phyloP scores from a whole-genome alignment of 2,329 filamentous ascomycete species.

The Aspergillus quadrilineatus region DNA sequence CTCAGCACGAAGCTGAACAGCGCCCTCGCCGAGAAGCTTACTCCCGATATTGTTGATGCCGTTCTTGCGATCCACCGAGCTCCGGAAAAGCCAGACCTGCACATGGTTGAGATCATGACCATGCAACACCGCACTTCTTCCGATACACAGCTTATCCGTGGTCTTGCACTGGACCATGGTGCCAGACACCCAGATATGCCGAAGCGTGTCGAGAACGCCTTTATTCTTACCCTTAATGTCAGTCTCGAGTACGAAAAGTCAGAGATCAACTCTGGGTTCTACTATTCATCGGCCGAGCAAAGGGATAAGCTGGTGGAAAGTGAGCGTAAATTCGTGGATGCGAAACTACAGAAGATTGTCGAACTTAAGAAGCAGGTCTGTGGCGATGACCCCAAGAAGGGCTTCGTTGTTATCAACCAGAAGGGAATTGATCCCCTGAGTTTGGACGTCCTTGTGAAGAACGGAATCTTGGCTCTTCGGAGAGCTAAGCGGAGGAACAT shows the following conservation, averaged over 20 bases:
- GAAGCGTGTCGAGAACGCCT: conserved; percentile 91
- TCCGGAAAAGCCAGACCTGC: conserved; percentile 88
- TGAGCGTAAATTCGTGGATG: conserved; percentile 91
- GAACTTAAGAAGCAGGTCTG: conserved; percentile 98
- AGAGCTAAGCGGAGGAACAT: conserved; percentile 98
- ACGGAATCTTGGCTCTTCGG: conserved; percentile 90
- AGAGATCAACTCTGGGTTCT: conserved; percentile 98
- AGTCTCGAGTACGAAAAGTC: conserved; percentile 98
- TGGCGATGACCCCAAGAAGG: conserved; percentile 87
- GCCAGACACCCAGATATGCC: conserved; percentile 98
- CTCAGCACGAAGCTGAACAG: conserved; percentile 93
- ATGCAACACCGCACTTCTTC: conserved; percentile 98
- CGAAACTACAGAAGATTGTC: conserved; percentile 95
- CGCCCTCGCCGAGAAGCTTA: conserved; percentile 84
- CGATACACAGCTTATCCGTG: conserved; percentile 92
- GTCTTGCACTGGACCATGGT: conserved; percentile 90
- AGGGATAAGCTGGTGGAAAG: conserved; percentile 97
- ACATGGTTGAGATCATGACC: conserved; percentile 99
- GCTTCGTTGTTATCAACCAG: conserved; percentile 97
- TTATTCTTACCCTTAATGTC: conserved; percentile 92
- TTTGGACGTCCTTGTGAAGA: conserved; percentile 94
- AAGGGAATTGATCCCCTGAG: conserved; percentile 98
- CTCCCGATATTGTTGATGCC: conserved; percentile 91
- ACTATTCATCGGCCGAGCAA: conserved; percentile 96
- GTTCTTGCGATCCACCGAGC: conserved; percentile 91